These are phyloP conservation scores for Porodaedalea pini DNA, from an alignment of 1,284 basidiomycete species.

Conservation along the genomic window DNA sequence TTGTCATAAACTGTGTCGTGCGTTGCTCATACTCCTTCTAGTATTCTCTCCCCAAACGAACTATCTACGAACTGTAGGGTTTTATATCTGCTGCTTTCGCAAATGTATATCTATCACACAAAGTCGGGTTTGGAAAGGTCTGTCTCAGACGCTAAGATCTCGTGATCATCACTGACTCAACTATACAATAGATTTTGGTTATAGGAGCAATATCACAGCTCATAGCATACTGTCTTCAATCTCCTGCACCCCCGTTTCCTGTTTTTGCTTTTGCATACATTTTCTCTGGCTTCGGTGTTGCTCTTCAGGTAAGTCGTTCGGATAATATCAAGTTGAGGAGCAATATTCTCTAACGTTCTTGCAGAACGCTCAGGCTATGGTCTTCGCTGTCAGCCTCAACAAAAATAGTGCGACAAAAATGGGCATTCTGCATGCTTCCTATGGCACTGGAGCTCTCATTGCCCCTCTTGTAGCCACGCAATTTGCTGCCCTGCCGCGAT, in stretches of 20 bases:
- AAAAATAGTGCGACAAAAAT: conserved; percentile 45
- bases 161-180: neutral
- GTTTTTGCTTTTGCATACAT: conserved; percentile 28
- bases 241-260: conserved; percentile 38
- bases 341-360: neutral
- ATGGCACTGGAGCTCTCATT: conserved; percentile 53
- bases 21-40: conserved; percentile 5
- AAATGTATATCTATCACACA: conserved; percentile 49
- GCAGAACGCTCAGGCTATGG: conserved; percentile 56
- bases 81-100: conserved; percentile 44
- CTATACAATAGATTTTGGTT: neutral
- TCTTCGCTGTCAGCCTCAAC: conserved; percentile 44
- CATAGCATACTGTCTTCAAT: conserved; percentile 35
- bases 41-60: no score
- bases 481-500: conserved; percentile 46
- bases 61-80: conserved; percentile 34
- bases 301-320: conserved; percentile 21
- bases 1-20: conserved; percentile 53
- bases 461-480: conserved; percentile 64
- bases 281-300: conserved; percentile 20
- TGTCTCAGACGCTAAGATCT: no score
- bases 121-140: conserved; percentile 55
- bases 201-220: conserved; percentile 30
- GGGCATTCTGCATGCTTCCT: conserved; percentile 52
- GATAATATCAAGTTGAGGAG: neutral